Percentiles rank a stretch among this genome's conserved stretches.
Conservation (phyloP, 148 eudicot species). For the Tetragonia tetragonoides region DNA sequence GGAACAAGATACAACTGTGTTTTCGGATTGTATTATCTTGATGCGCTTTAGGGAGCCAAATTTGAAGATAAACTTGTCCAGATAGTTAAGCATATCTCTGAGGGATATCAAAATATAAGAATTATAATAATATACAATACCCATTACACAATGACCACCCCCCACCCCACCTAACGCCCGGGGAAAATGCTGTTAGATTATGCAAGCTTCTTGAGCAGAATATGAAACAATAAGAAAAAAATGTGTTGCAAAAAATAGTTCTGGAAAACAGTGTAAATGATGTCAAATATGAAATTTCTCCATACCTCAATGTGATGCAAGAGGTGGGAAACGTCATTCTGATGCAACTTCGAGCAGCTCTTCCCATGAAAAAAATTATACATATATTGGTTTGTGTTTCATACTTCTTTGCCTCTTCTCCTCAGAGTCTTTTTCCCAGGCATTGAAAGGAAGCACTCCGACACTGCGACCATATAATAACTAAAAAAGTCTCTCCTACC, state of each 20-base stretch:
- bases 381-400: conserved; percentile 70
- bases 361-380: conserved; percentile 63
- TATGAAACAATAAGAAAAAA: neutral
- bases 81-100: neutral
- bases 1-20: neutral
- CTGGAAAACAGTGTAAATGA: neutral
- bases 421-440: conserved; percentile 78
- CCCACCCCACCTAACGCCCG: neutral
- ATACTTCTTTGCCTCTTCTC: conserved; percentile 69
- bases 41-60: neutral
- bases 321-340: conserved; percentile 12
- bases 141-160: neutral
- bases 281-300: neutral
- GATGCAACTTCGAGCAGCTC: conserved; percentile 66
- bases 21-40: neutral
- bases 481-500: conserved; percentile 79
- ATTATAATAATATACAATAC: neutral
- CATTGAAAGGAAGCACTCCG: conserved; percentile 54
- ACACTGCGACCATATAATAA: conserved; percentile 56
- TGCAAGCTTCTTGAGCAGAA: neutral
- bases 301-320: neutral
- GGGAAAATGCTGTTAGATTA: neutral
- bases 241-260: neutral
- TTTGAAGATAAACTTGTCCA: neutral
- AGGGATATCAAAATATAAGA: too few species aligned